Conservation (phyloP, 2,329 filamentous ascomycete species). For the Ophiosphaerella herpotricha region DNA sequence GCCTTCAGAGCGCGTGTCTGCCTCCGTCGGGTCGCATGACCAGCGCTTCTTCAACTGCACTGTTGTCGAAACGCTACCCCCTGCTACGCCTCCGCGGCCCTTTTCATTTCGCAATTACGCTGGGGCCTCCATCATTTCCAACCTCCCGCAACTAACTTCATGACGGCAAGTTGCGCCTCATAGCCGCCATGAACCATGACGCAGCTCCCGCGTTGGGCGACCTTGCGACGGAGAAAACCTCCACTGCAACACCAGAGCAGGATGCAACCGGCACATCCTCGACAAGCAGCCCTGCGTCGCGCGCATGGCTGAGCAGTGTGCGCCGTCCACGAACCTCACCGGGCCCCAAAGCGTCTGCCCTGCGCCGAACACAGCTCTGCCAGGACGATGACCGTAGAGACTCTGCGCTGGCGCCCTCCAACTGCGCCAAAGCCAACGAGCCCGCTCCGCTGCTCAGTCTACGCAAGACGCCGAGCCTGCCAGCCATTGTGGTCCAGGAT, state of each 20-base stretch:
- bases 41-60: slow-evolving; percentile 22
- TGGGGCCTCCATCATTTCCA: slow-evolving; percentile 29
- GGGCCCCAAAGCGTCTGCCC: slow-evolving; percentile 37
- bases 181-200: slow-evolving; percentile 40
- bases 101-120: slow-evolving; percentile 38
- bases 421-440: slow-evolving; percentile 37
- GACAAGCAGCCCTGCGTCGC: slow-evolving; percentile 27
- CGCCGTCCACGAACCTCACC: slow-evolving; percentile 45
- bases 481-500: slow-evolving; percentile 53
- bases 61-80: slow-evolving; percentile 10
- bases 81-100: slow-evolving; percentile 7
- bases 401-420: slow-evolving; percentile 47
- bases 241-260: slow-evolving; percentile 9
- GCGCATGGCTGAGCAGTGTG: slow-evolving; percentile 44
- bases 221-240: slow-evolving; percentile 15
- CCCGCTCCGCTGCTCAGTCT: slow-evolving; percentile 37
- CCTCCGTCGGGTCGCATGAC: slow-evolving; percentile 15
- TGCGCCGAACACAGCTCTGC: slow-evolving; percentile 36
- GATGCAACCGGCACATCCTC: slow-evolving; percentile 18
- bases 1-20: slow-evolving; percentile 12
- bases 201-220: slow-evolving; percentile 28
- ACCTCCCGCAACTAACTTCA: slow-evolving; percentile 17
- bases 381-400: slow-evolving; percentile 46
- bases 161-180: slow-evolving; percentile 35
- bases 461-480: slow-evolving; percentile 48